Base-by-base conservation (phyloP, 208 protist genomes). In the Acanthamoeba castellanii region DNA sequence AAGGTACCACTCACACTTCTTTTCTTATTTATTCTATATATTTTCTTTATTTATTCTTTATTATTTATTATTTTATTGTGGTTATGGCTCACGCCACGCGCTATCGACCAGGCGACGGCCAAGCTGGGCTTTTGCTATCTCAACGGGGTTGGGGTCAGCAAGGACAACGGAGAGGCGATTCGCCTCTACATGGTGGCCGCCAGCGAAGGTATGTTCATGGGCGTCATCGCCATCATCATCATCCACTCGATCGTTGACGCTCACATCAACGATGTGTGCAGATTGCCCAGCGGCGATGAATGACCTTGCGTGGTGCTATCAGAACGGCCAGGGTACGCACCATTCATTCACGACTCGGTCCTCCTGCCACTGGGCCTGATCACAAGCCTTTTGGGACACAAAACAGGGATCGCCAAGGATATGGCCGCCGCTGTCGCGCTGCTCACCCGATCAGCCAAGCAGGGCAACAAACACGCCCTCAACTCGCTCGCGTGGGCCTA, bases 121-220 rank as follows among this genome's bases (percentile, higher is more conserved):
- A 76, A 76, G 68, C 68, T 76, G n/a, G 68, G 32, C n/a, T 76
- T 76, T 45, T 76, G 68, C 68, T 76, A 76, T 27, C 68, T 76
- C 68, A 76, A 76, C 68, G 68, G 68, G 30, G 68, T 76, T 9
- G 68, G 68, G 3, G 30, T 76, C 11, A 45, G 34, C 68, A 76
- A 76, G 32, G 68, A 76, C 34, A 76, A 32, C 11, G 34, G 13
- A 1, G 68, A 76, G 34, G 68, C 68, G n/a, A 76, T 76, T 25
- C n/a, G 68, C 9, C 68, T 76, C 8, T 76, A 76, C 34, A 76
- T 45, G 32, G 13, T 76, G 32, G 68, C 68, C 34, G 68, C 68
- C 34, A 45, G 45, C 14, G 32, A 76, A 32, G 68, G 68, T 76
- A 42, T 42, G 37, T 42, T 3, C 37, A 37, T 3, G 30, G 14